Base-by-base conservation (phyloP, 2,329 filamentous ascomycete species). In the Aspergillus pseudoglaucus region DNA sequence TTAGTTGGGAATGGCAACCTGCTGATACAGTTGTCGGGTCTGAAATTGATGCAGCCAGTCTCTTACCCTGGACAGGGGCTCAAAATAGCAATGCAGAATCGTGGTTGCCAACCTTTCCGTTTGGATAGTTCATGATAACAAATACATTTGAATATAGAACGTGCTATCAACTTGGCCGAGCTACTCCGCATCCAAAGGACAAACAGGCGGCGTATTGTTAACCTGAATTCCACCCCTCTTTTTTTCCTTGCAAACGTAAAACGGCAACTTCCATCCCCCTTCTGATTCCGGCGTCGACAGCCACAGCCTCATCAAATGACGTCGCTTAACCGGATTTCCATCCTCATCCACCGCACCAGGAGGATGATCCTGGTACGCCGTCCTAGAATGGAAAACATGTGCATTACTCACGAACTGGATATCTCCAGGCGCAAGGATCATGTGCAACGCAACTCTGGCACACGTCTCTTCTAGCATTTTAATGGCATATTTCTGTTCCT, bases 181-280 rank as follows among this genome's bases (percentile, higher is more conserved):
- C 20, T 80, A 91, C 68, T 91, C 88, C 0, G 87, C 88, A 73
- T 91, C 87, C 47, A 90, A 72, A 6, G 85, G 84, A 43, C 85
- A 86, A 44, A 83, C 80, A 1, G 89, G 89, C 7, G 85, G 74
- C 20, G 78, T 86, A 64, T 94, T 81, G 66, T 95, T 81, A 2
- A 95, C 89, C 72, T 95, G 90, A 55, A 95, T 88, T 0, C 89
- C 90, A 6, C 88, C 88, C 15, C 90, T 78, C 80, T 94, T 95
- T 79, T 87, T 88, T 76, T 93, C 85, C 47, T 80, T 73, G 48
- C 80, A 85, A 67, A 95, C 90, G 58, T 82, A 83, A 70, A 90
- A 91, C 1, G 89, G 89, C 67, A 95, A 68, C 45, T 79, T 82
- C 89, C 89, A 95, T 0, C 90, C 89, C 2, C 88, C 90, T 67